Evolutionary conservation across 2,329 filamentous ascomycete genomes (phyloP).

Genomic region (Colletotrichum spinosum): DNA sequence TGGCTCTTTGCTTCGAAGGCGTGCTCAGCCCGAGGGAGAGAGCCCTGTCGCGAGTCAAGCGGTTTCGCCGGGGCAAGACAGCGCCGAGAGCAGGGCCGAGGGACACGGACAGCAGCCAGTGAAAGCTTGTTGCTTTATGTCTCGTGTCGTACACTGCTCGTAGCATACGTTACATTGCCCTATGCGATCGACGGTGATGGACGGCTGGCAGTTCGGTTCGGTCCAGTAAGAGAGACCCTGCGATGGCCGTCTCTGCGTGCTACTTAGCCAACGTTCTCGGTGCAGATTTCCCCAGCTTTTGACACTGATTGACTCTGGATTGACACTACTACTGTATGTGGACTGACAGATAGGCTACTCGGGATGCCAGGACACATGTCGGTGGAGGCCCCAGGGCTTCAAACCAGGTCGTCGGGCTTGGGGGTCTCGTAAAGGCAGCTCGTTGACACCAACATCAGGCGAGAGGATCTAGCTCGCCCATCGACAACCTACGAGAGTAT

Average conservation of each 20-base stretch:
- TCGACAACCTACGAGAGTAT: slow-evolving; percentile 6
- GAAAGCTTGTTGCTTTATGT: slow-evolving; percentile 22
- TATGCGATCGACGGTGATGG: background rate
- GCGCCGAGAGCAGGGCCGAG: slow-evolving; percentile 26
- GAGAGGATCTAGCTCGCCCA: background rate
- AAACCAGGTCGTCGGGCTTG: slow-evolving; percentile 10
- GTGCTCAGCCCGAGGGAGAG: background rate
- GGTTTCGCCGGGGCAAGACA: slow-evolving; percentile 8
- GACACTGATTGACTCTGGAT: background rate
- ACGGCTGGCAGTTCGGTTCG: background rate
- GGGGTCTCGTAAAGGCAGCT: slow-evolving; percentile 10
- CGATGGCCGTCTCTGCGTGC: background rate
- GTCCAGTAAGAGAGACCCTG: slow-evolving; percentile 8
- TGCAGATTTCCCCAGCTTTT: slow-evolving; percentile 7
- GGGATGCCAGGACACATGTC: background rate
- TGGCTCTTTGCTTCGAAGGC: background rate
- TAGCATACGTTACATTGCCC: slow-evolving; percentile 25
- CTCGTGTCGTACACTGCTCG: background rate
- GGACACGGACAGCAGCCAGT: background rate
- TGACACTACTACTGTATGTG: background rate
- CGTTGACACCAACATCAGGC: background rate
- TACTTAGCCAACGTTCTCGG: background rate
- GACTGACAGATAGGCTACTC: no score
- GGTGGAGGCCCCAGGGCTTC: background rate
- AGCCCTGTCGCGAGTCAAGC: slow-evolving; percentile 24